Evolutionary conservation across 345 rosid species (phyloP).

Genomic region (Lagerstroemia speciosa): DNA sequence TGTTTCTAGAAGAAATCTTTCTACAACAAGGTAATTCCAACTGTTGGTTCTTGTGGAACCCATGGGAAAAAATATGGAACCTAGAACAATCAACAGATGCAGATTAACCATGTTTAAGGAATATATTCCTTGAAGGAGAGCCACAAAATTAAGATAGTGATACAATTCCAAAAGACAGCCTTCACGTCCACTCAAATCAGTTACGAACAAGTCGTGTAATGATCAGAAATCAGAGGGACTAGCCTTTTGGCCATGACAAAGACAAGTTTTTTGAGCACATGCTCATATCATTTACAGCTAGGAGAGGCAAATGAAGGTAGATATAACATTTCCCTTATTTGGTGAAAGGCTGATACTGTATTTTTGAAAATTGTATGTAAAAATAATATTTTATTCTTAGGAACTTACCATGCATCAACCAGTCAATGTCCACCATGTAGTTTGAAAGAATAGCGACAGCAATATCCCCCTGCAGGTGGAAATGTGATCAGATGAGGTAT

Average conservation of each 20-base stretch:
- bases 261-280: not conserved
- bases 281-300: not conserved
- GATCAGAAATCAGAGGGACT: not conserved
- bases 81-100: not conserved
- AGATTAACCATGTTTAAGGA: not conserved
- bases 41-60: not conserved
- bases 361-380: not conserved
- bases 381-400: not conserved
- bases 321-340: not conserved
- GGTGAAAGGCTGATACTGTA: not conserved
- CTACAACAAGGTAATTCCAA: not conserved
- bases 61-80: not conserved
- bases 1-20: not conserved
- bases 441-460: conserved; percentile 65
- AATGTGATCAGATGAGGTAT: conserved; percentile 8
- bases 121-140: not conserved
- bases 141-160: not conserved
- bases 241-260: no score
- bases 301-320: not conserved
- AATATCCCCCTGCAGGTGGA: conserved; percentile 55
- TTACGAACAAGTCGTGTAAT: not conserved
- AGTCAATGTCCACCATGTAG: conserved; percentile 90
- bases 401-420: conserved; percentile 60
- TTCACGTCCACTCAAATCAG: not conserved
- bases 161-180: not conserved